Evolutionary conservation across 106 monocot species (phyloP), one percentile per base, ranked within the genome.

Genomic region (Iris macrosiphon): DNA sequence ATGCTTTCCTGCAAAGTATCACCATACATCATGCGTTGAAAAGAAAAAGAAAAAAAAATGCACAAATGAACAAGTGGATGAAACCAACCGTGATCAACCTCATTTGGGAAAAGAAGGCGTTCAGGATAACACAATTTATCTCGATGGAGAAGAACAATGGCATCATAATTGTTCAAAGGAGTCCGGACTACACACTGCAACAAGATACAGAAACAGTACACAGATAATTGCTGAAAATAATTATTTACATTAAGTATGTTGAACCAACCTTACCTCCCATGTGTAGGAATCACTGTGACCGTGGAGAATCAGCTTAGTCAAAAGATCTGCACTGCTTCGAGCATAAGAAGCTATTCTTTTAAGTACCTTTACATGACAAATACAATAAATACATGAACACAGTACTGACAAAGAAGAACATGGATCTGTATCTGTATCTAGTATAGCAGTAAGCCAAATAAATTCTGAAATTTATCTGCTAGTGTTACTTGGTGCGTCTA

Each of bases 141-240:
- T 34, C 47, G 68, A 50, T 98, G 98, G 22, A 98, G 75, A 61
- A 87, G 67, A 42, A 91, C 59, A 2, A 98, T 70, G 4, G 98
- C 98, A 78, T 91, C 98, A 66, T 91, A 98, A 47, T 83, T 87
- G 47, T 80, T 78, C 63, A 98, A 49, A 24, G 98, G 90, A 20
- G 90, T 98, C 31, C 77, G 64, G 28, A 98, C 87, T 11, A 98
- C 35, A 59, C 91, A 84, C 91, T 96, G 48, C 24, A 30, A 65
- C 6, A 35, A 45, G 42, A 51, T 23, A 31, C 12, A 42, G 34
- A 6, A 63, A 15, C 1, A 54, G 15, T 23, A 25, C 34, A 52
- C 2, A 43, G 21, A 19, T n/a, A 27, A 45, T 45, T 16, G 16
- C 18, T 45, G 19, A 17, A 55, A 25, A 21, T 30, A 25, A 17